Base-by-base conservation (phyloP, 1,284 basidiomycete species). In the Anthracocystis setariae region DNA sequence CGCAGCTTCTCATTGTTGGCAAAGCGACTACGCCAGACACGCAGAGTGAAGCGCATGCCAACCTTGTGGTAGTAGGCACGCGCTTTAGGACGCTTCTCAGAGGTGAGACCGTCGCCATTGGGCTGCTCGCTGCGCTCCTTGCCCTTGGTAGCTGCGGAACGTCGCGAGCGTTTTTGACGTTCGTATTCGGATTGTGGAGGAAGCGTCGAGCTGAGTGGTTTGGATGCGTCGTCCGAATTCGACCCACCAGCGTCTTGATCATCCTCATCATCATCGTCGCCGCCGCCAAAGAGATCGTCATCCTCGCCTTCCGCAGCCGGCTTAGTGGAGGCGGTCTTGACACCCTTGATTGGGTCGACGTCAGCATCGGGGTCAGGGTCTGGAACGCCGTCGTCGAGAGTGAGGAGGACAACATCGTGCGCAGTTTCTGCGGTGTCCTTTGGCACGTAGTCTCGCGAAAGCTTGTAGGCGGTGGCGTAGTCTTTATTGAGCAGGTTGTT, bases 61-160 rank as follows among this genome's bases (percentile, higher is more conserved):
- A 80, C 58, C 39, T 68, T 78, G 68, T 80, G 78, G 63, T 78
- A 80, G 66, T 78, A 80, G 18, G 78, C 78, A 15, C 66, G 50
- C 3, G 69, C 55, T 40, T 68, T 68, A 45, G 66, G 56, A n/a
- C 49, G 59, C n/a, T 46, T 33, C 15, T 53, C 24, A 46, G 35
- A 39, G 29, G 57, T 57, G 54, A 58, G n/a, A 25, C 61, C 72
- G 38, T 53, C 46, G 27, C 51, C 56, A 2, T 23, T 42, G 42
- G 63, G 62, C 39, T 65, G 62, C 15, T 60, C 66, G 51, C 52
- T 61, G 23, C 52, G 54, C 45, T 76, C 70, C 44, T 74, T 73
- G 68, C 74, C 73, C 27, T 71, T 72, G 38, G 51, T 63, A 12
- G 57, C 51, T 2, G 49, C 52, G 15, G 69, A 66, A 33, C 53